Percentiles rank a stretch among this genome's conserved stretches.
Conservation (phyloP, 2,329 filamentous ascomycete species). For the Aspergillus clavatus region DNA sequence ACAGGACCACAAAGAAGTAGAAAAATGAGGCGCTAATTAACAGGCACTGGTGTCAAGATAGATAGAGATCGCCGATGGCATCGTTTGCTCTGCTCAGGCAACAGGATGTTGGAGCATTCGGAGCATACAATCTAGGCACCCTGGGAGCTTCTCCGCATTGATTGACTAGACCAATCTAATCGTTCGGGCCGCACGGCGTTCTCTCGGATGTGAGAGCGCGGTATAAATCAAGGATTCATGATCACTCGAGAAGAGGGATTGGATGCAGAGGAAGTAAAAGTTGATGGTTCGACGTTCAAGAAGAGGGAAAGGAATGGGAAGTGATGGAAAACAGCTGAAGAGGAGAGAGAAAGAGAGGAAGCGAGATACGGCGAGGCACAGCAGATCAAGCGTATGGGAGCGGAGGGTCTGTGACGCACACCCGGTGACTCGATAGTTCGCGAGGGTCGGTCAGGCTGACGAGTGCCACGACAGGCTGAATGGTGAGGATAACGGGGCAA, state of each 20-base stretch:
- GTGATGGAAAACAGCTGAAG: no score
- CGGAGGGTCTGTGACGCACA: slow-evolving; percentile 38
- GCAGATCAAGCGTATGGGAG: slow-evolving; percentile 9
- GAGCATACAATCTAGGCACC: slow-evolving; percentile 27
- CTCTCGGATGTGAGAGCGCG: slow-evolving; percentile 23
- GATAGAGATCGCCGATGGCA: slow-evolving; percentile 19
- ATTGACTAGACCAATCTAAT: slow-evolving; percentile 23
- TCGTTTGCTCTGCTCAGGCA: slow-evolving; percentile 24
- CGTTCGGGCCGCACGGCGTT: slow-evolving; percentile 24
- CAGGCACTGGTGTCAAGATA: slow-evolving; percentile 11
- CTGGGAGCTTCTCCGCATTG: slow-evolving; percentile 39
- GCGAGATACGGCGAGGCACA: slow-evolving; percentile 12
- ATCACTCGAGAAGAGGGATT: slow-evolving; percentile 6
- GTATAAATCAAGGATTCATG: slow-evolving; percentile 22
- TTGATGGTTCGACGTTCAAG: slow-evolving; percentile 1
- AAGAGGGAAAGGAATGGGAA: slow-evolving; percentile 2
- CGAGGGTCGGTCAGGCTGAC: slow-evolving; percentile 14
- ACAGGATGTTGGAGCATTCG: slow-evolving; percentile 23
- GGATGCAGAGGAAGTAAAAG: slow-evolving; percentile 10
- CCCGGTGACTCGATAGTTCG: slow-evolving; percentile 38
- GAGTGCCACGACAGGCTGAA: slow-evolving; percentile 2
- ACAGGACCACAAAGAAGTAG: slow-evolving; percentile 4
- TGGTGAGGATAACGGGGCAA: background rate
- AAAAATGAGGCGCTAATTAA: slow-evolving; percentile 11
- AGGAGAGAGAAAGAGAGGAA: slow-evolving; percentile 15